Conservation (phyloP, 2,329 filamentous ascomycete species). For the Fusarium robinianum region DNA sequence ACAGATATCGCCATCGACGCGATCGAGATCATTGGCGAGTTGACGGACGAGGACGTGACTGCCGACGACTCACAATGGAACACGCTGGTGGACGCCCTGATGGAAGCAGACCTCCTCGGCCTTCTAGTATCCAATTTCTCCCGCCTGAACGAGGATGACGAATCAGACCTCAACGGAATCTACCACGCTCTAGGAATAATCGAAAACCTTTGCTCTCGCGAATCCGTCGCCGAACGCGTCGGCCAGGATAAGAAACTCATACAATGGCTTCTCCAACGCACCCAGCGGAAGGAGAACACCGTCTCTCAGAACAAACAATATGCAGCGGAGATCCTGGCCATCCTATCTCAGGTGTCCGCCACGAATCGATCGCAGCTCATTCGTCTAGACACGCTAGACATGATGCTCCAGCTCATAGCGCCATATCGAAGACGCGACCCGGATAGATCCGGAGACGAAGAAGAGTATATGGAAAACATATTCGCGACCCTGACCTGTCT, state of each 20-base stretch:
- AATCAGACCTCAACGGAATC: conserved; percentile 78
- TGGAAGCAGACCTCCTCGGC: conserved; percentile 72
- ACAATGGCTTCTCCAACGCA: conserved; percentile 76
- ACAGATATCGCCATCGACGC: conserved; percentile 93
- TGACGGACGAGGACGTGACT: conserved; percentile 90
- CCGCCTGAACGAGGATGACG: conserved; percentile 74
- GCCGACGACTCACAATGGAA: conserved; percentile 83
- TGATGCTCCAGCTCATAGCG: conserved; percentile 80
- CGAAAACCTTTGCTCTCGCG: conserved; percentile 81
- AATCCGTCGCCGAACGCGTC: conserved; percentile 70
- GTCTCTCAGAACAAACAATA: conserved; percentile 95
- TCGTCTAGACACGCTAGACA: conserved; percentile 72
- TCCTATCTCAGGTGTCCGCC: conserved; percentile 77
- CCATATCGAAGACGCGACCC: conserved; percentile 87
- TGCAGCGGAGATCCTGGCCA: conserved; percentile 86
- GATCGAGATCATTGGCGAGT: conserved; percentile 85
- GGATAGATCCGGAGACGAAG: conserved; percentile 81
- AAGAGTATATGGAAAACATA: conserved; percentile 92
- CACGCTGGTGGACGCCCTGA: conserved; percentile 67
- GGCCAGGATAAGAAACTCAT: conserved; percentile 70
- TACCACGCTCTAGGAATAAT: conserved; percentile 84
- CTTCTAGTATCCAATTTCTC: conserved; percentile 78
- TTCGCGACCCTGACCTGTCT: conserved; percentile 86
- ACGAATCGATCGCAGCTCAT: conserved; percentile 68
- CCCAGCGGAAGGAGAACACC: conserved; percentile 67